A percentile compares a stretch with the other conserved stretches of the same genome.
Evolutionary conservation across 257 asterid species (phyloP).

Genomic region (Penstemon eatonii): DNA sequence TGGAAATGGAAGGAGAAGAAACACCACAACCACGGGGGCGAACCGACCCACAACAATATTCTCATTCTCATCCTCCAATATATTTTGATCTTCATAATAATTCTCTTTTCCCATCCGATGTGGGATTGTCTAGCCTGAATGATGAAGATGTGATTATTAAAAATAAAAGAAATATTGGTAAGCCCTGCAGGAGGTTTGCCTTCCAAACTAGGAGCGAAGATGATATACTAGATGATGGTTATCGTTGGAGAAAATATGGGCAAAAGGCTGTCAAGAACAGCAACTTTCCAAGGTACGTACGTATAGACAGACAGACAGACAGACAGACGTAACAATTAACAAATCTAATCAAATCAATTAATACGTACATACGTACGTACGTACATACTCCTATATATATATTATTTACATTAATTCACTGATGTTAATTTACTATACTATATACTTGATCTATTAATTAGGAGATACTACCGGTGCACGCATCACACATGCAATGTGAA

Average conservation of each 20-base stretch:
- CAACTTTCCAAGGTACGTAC: slow-evolving; percentile 42
- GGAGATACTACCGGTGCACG: slow-evolving; percentile 90
- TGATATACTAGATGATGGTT: slow-evolving; percentile 59
- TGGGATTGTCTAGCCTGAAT: slow-evolving; percentile 5
- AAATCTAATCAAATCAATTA: too few relatives aligned
- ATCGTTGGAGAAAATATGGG: slow-evolving; percentile 58
- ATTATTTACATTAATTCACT: too few relatives aligned
- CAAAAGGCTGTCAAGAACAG: slow-evolving; percentile 52
- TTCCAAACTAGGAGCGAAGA: slow-evolving; percentile 52
- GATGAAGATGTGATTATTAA: background rate
- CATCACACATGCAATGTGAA: slow-evolving; percentile 86
- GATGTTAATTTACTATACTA: too few relatives aligned
- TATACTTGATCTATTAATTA: background rate
- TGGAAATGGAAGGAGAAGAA: slow-evolving; percentile 31
- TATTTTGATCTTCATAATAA: slow-evolving; percentile 23
- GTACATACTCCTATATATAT: too few relatives aligned
- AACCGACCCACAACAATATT: background rate
- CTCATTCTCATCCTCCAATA: background rate
- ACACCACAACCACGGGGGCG: slow-evolving; percentile 14
- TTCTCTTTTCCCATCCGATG: slow-evolving; percentile 17
- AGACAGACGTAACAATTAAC: too few relatives aligned
- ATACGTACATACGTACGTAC: too few relatives aligned
- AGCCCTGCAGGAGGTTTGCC: slow-evolving; percentile 34
- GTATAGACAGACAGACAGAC: too few relatives aligned
- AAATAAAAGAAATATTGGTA: slow-evolving; percentile 8